Base-by-base conservation (phyloP, 2,329 filamentous ascomycete species). In the Colletotrichum lini region DNA sequence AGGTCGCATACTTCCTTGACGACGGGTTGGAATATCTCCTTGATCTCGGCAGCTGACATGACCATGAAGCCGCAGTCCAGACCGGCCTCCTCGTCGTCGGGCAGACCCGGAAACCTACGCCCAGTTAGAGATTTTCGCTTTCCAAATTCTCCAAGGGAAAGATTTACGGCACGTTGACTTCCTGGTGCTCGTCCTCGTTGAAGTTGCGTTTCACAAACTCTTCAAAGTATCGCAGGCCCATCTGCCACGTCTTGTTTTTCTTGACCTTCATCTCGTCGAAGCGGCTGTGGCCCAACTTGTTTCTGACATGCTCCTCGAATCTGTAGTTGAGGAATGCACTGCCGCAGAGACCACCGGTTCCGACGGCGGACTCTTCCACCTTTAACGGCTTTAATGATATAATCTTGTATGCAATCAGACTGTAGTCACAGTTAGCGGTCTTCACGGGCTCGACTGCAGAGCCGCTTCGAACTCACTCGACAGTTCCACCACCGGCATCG, bases 151-250 rank as follows among this genome's bases (percentile, higher is more conserved):
- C 45, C 23, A 21, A 40, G 7, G 13, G 8, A 30, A 40, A 1
- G 9, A 85, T 88, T 74, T 81, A 90, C 87, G 93, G 93, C 4
- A 95, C 88, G 69, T 94, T 94, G 70, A 95, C 89, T 78, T 95
- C 93, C 60, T 91, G 87, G 73, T 93, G 89, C 77, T 94, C 93
- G 57, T 94, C 92, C 76, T 93, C 91, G 78, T 93, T 92, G 78
- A 95, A 96, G 77, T 94, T 95, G 16, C 93, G 88, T 82, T 96
- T 96, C 16, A 96, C 93, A 78, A 94, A 95, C 78, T 95, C 93
- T 76, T 96, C 93, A 80, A 94, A 96, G 77, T 94, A 95, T 66
- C 90, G 88, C 61, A 95, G 83, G 2, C 91, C 93, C 90, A 92
- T 92, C 79, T 92, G 93, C 92, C 93, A 95, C 1, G 91, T 94